Conservation (phyloP, 441 rosid genomes). For the Erodium texanum region DNA sequence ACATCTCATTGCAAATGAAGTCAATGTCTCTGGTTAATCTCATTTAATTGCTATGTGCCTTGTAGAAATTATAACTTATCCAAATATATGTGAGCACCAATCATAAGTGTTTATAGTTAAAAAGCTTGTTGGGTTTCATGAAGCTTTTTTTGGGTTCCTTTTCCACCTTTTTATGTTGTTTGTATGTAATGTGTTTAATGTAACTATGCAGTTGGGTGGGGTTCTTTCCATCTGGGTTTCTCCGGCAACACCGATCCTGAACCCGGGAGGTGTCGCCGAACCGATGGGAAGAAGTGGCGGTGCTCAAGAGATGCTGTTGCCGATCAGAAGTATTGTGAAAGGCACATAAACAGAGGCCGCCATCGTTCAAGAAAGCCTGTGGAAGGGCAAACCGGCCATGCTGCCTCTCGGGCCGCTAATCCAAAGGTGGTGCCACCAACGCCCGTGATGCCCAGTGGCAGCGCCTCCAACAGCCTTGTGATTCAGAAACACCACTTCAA, state of each 20-base stretch:
- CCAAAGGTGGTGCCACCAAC: conserved; percentile 27
- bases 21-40: conserved; percentile 9
- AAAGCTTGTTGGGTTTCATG: conserved; percentile 7
- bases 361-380: conserved; percentile 94
- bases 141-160: no score
- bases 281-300: conserved; percentile 93
- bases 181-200: conserved; percentile 5
- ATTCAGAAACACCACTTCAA: conserved; percentile 31
- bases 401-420: conserved; percentile 19
- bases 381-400: conserved; percentile 63
- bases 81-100: conserved; percentile 7
- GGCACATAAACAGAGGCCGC: conserved; percentile 79
- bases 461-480: conserved; percentile 26
- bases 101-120: conserved; percentile 15
- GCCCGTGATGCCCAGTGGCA: conserved; percentile 20
- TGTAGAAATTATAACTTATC: conserved; percentile 10
- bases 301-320: conserved; percentile 73
- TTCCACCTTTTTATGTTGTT: no score
- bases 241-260: conserved; percentile 49
- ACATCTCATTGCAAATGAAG: no score
- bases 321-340: conserved; percentile 72
- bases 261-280: conserved; percentile 74
- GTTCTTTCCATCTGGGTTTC: conserved; percentile 50
- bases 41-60: conserved; percentile 11
- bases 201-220: conserved; percentile 43